Evolutionary conservation across 306 rosid genomes (phyloP), one percentile per base, ranked within the genome.

Genomic region (Vigna angularis): DNA sequence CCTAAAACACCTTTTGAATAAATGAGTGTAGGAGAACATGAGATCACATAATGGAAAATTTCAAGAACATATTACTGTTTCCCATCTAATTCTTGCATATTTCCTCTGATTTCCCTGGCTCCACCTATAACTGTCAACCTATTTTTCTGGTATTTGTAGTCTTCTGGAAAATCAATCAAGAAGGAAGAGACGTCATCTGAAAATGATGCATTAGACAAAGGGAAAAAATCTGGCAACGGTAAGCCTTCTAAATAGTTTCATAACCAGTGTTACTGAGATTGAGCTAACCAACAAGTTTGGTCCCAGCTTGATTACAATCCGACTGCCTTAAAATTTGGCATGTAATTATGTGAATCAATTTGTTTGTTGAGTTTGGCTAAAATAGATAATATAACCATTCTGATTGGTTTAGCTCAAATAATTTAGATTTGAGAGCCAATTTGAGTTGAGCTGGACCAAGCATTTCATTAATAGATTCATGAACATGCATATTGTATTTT

Each of bases 81-180:
- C 57, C 53, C 49, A 57, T 57, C 34, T 74, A 51, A 58, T 65
- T 70, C 61, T 50, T 85, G 66, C 74, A 72, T 72, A 64, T 66
- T 75, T 68, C 28, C 66, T 68, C 20, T 69, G 26, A 24, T 78
- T 49, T 59, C 53, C 59, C 13, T 16, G 4, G 16, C 30, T 70
- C 45, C 45, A 26, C 69, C 47, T 71, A 66, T 67, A 53, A 53
- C 52, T 80, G 40, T 18, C 47, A 66, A 40, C 48, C 72, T 73
- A 71, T 72, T 64, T 16, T 63, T 81, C n/a, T 16, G 80, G 63
- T 81, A 50, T 74, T 75, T 87, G 81, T 76, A 93, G 99, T 93
- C 99, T 81, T 87, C 98, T 72, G 99, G 99, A 79, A 93, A 83
- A 76, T 71, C 81, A 80, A 82, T 78, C 83, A 90, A 86, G 87